Base-by-base conservation (phyloP, 495 filamentous ascomycete genomes). In the Neurospora africana region DNA sequence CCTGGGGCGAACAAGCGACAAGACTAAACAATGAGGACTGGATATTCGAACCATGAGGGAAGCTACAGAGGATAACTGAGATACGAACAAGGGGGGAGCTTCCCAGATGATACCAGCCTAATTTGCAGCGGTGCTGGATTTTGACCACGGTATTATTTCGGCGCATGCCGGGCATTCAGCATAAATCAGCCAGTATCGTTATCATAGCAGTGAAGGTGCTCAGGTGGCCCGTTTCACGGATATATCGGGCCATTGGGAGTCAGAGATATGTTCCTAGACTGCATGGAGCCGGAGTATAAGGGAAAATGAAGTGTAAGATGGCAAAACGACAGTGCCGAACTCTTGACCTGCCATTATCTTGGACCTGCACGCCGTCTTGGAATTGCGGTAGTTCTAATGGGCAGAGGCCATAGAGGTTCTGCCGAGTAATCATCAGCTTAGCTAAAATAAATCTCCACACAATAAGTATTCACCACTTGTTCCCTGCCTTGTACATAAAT, bases 1-100 rank as follows among this genome's bases (percentile, higher is more conserved):
- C 5, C 75, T 65, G 36, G 73, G 74, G 38, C 47, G 47, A 58
- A 58, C 21, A 15, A 15, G 47, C 47, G 47, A 58, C 47, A 75
- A 41, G 70, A 44, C 33, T 17, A 69, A 13, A 33, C 27, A 58
- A 61, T 37, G 37, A 69, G 53, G 15, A 30, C 53, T 3, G 53
- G 53, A 7, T 7, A 4, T 65, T 65, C 27, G 53, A 65, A 13
- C 27, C 9, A 4, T 27, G 53, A 61, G 15, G 23, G 53, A 35
- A 65, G 27, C 15, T 19, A 17, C 27, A 7, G 53, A 33, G 53
- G 5, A 19, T 33, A 33, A 30, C 27, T 33, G 53, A 65, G 30
- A 33, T 19, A 33, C 13, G 13, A 65, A 65, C 27, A 35, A 11
- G 53, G 27, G 53, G 10, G 15, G 2, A 15, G 33, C 11, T 33